Percentiles rank a stretch among this genome's conserved stretches.
Conservation (phyloP, 257 asterid genomes). For the Nicotiana attenuata region DNA sequence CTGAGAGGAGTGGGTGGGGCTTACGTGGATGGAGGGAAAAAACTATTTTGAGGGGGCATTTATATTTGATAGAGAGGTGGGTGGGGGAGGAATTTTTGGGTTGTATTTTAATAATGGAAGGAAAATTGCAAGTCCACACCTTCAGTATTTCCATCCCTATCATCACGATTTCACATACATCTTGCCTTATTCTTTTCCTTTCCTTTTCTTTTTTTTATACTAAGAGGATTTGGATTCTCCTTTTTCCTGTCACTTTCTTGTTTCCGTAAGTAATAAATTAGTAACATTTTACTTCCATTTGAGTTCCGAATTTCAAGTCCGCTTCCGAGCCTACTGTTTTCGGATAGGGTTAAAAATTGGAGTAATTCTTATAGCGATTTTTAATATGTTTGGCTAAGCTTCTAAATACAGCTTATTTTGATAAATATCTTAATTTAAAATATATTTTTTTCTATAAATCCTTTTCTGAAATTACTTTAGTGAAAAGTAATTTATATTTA, state of each 20-base stretch:
- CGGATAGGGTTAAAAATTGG: neutral
- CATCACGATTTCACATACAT: constrained; percentile 34
- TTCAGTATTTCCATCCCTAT: neutral
- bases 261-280: neutral
- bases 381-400: too few species aligned
- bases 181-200: constrained; percentile 12
- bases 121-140: neutral
- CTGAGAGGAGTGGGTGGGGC: neutral
- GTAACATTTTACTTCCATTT: constrained; percentile 6
- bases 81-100: neutral
- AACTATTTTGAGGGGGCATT: neutral
- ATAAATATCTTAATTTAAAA: too few species aligned
- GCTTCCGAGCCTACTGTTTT: constrained; percentile 18
- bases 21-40: neutral
- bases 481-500: too few species aligned
- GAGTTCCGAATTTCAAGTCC: constrained; percentile 25
- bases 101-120: neutral
- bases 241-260: neutral
- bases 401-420: too few species aligned
- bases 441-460: too few species aligned
- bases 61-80: neutral
- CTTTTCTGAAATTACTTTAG: too few species aligned
- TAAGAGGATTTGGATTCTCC: constrained; percentile 8
- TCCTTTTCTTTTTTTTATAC: neutral
- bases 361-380: too few species aligned